Evolutionary conservation across 73 alveolate genomes (phyloP), one percentile per base, ranked within the genome.

Genomic region (Effrenium voratum): DNA sequence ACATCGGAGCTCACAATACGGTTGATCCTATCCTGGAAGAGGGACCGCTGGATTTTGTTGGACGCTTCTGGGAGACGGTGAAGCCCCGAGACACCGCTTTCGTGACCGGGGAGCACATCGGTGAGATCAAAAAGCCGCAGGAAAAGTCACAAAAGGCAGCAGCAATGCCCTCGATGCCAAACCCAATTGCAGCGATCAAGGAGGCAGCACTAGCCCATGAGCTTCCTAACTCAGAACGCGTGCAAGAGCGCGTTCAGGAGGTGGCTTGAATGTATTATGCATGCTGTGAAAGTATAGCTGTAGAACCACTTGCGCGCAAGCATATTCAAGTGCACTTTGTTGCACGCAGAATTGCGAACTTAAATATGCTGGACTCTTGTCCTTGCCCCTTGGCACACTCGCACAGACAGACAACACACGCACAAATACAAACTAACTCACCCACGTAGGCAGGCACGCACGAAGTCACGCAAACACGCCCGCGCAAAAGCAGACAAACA

Each of bases 1-100:
- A 90, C 76, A 90, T 90, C 87, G 97, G 97, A 15, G 59, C 97
- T 34, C 97, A 90, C 41, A 90, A 90, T 41, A 90, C 97, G 30
- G 97, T 90, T 19, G 97, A 90, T 43, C 97, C 97, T 12, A 76
- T 45, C 59, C 52, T 90, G 97, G 97, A 90, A 55, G 97, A 90
- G 50, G 97, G 97, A 36, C 97, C 97, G n/a, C n/a, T 90, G 77
- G 97, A 90, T 76, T 90, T 90, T 41, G 97, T 90, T 59, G 97
- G 97, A 28, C 97, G 97, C 87, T 90, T 90, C 59, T 90, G 97
- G 97, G 97, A 90, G 97, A 90, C 97, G 38, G 97, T 90, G 88
- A 90, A 90, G 97, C 97, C 97, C 28, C 82, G 97, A 34, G 97
- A 90, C 97, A 90, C 66, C 59, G 97, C 97, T 43, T 90, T 68